Percentiles rank a stretch among this genome's conserved stretches.
Evolutionary conservation across 306 rosid genomes (phyloP).

Genomic region (Begonia masoniana): DNA sequence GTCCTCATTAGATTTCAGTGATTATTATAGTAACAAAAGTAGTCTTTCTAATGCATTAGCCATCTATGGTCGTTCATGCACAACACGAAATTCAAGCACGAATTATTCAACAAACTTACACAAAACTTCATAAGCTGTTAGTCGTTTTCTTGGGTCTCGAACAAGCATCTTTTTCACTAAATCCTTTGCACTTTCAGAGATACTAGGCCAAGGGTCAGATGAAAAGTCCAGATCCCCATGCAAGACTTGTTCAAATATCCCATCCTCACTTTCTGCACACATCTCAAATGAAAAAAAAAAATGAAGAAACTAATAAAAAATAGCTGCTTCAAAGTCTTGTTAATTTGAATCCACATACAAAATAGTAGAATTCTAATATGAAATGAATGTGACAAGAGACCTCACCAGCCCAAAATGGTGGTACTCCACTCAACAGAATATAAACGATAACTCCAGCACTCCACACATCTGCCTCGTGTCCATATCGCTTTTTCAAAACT

Average conservation of each 20-base stretch:
- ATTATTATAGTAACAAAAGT: too few relatives aligned
- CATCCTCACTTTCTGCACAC: slow-evolving; percentile 62
- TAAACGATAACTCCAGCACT: slow-evolving; percentile 95
- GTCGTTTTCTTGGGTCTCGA: slow-evolving; percentile 75
- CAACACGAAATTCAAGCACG: slow-evolving; percentile 6
- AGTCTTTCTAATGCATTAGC: too few relatives aligned
- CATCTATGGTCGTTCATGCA: too few relatives aligned
- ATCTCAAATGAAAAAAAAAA: slow-evolving; percentile 4
- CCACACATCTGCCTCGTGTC: slow-evolving; percentile 99
- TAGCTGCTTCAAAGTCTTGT: too few relatives aligned
- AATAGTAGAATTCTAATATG: slow-evolving; percentile 1
- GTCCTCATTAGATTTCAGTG: too few relatives aligned
- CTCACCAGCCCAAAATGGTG: slow-evolving; percentile 99
- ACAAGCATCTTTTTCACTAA: slow-evolving; percentile 89
- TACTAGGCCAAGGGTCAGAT: slow-evolving; percentile 92
- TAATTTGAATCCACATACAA: not conserved
- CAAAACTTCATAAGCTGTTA: slow-evolving; percentile 82
- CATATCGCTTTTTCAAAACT: slow-evolving; percentile 77
- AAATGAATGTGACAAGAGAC: slow-evolving; percentile 7
- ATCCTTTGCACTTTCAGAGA: slow-evolving; percentile 94
- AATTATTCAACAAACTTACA: slow-evolving; percentile 29
- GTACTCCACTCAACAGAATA: slow-evolving; percentile 96
- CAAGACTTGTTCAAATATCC: slow-evolving; percentile 88
- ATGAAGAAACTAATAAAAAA: not conserved
- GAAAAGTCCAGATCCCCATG: slow-evolving; percentile 80